Conservation (phyloP, 2,329 filamentous ascomycete species). For the Alternaria dauci region DNA sequence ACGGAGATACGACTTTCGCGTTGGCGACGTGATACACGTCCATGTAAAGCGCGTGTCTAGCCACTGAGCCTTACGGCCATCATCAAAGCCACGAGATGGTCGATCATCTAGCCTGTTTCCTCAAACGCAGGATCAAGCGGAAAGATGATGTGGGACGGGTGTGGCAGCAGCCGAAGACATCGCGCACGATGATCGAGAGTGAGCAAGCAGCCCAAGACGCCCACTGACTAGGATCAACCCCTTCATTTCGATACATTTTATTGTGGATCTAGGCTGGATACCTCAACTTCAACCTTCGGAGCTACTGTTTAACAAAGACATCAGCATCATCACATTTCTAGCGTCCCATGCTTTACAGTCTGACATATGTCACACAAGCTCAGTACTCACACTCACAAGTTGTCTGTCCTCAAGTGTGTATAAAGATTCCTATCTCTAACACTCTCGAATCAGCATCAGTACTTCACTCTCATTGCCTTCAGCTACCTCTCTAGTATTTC, state of each 20-base stretch:
- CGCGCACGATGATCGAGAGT: background rate
- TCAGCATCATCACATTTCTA: background rate
- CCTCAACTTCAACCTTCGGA: background rate
- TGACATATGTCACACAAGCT: background rate
- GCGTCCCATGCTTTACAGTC: background rate
- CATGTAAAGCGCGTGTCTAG: background rate
- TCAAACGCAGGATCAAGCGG: background rate
- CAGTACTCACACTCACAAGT: background rate
- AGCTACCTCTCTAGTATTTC: background rate
- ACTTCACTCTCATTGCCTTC: background rate
- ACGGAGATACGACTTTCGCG: background rate
- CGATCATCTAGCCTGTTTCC: background rate
- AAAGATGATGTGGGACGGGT: background rate
- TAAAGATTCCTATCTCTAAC: background rate
- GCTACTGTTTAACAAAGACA: constrained; percentile 6
- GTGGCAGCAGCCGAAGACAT: background rate
- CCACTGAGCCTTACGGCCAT: background rate
- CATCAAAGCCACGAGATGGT: background rate
- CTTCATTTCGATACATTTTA: background rate
- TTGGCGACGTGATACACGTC: background rate
- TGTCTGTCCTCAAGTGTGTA: background rate
- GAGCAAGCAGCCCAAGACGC: background rate
- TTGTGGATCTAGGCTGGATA: background rate
- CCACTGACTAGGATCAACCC: background rate
- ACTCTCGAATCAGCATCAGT: background rate